Base-by-base conservation (phyloP, 306 rosid genomes). In the Macrotyloma uniflorum region DNA sequence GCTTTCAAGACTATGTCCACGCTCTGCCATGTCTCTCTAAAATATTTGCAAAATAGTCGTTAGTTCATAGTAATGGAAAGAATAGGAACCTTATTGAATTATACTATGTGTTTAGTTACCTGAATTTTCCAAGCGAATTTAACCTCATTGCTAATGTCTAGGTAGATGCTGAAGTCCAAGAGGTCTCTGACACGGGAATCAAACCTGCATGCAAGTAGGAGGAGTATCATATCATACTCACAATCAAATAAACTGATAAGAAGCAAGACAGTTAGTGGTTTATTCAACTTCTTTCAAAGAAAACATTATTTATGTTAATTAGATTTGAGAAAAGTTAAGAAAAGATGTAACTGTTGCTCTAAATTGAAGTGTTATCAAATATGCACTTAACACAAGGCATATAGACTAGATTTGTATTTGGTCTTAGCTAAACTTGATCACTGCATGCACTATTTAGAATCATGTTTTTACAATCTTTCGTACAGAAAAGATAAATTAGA, bases 111-210 rank as follows among this genome's bases (percentile, higher is more conserved):
- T 5, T 61, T 57, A 95, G 12, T 42, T 42, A 42, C 99, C 99
- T 96, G 99, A 86, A 96, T 96, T 90, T 96, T 96, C 99, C 99
- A 96, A 16, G 99, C 98, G 70, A 96, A 96, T 74, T 96, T 96
- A 24, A 96, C 99, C 80, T 96, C 99, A 80, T 96, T 91, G 86
- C 99, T 96, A 84, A 96, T 96, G 86, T 96, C 99, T 86, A 96
- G 78, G 91, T 96, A 96, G 82, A 96, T 93, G 72, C 99, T 93
- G 79, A 96, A 96, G 90, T 96, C 99, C 93, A 96, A 80, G 46
- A 96, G 90, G 23, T 93, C 97, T 78, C 99, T 91, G 2, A 96
- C 99, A 58, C 99, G 85, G 23, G 90, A 2, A 80, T 96, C 99
- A 80, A 61, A 96, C 98, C 99, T 96, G 65, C 65, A 76, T 61